These are phyloP conservation scores for Microdochium bolleyi DNA, from an alignment of 2,329 filamentous ascomycete species.

Conservation along the genomic window DNA sequence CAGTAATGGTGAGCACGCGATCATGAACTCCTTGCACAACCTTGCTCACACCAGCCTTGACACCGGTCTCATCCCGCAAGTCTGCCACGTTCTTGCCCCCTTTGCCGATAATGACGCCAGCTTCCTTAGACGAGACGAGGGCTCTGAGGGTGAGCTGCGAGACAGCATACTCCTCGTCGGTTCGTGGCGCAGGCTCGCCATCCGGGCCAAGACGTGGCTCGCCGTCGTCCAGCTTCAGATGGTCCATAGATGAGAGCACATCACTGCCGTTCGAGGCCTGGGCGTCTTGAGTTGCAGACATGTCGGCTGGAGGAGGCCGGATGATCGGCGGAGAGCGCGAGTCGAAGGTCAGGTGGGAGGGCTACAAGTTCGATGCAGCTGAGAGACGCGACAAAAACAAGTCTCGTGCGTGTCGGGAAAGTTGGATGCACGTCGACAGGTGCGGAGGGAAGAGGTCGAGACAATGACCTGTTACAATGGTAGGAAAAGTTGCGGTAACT, in stretches of 20 bases:
- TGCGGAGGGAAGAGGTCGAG: constrained; percentile 5
- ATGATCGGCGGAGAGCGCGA: not conserved
- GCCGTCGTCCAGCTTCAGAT: constrained; percentile 57
- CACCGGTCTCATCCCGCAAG: constrained; percentile 91
- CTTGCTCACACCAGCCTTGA: constrained; percentile 97
- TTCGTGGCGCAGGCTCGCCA: constrained; percentile 75
- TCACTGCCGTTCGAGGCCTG: constrained; percentile 52
- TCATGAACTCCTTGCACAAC: constrained; percentile 97
- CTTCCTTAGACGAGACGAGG: constrained; percentile 98
- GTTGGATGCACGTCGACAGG: not conserved
- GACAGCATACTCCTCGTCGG: constrained; percentile 93
- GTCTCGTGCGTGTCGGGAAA: not conserved
- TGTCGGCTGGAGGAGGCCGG: constrained; percentile 24
- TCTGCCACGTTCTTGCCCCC: constrained; percentile 97
- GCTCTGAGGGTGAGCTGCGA: constrained; percentile 89
- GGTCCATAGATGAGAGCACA: constrained; percentile 53
- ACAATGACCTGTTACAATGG: constrained; percentile 1
- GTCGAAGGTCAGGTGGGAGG: not conserved
- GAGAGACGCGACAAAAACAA: not conserved
- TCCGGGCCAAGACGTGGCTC: constrained; percentile 58
- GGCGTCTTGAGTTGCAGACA: constrained; percentile 56
- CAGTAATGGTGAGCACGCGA: constrained; percentile 91
- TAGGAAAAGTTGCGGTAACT: not conserved
- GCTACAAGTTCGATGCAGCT: not conserved
- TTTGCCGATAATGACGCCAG: constrained; percentile 98